phyloP scores from a whole-genome alignment of 306 rosid species.

The Cicer chorassanicum region DNA sequence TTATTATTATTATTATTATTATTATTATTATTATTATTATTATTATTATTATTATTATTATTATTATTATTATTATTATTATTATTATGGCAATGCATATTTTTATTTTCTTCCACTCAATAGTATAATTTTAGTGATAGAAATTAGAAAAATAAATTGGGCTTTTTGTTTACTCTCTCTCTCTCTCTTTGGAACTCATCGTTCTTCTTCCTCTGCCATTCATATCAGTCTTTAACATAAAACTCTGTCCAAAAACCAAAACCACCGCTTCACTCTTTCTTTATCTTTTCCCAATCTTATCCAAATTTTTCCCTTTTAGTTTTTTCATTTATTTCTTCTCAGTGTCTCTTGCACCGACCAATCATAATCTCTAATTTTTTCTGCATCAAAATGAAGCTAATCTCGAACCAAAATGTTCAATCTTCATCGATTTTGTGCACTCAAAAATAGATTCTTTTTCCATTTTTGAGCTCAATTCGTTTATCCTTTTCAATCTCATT shows the following conservation, averaged over 20 bases:
- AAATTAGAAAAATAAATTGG: background rate
- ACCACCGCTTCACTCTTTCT: slow-evolving; percentile 47
- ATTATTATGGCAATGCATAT: too few species aligned
- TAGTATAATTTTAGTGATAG: slow-evolving; percentile 25
- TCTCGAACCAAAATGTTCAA: slow-evolving; percentile 43
- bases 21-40: too few species aligned
- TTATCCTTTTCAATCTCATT: slow-evolving; percentile 47
- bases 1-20: too few species aligned
- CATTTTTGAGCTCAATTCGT: slow-evolving; percentile 34
- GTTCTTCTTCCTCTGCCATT: slow-evolving; percentile 63
- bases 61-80: too few species aligned
- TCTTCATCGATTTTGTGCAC: slow-evolving; percentile 39
- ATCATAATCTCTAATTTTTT: background rate
- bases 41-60: too few species aligned
- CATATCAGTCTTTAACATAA: slow-evolving; percentile 49
- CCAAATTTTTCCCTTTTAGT: slow-evolving; percentile 20
- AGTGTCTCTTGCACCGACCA: slow-evolving; percentile 1
- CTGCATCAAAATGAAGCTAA: slow-evolving; percentile 33
- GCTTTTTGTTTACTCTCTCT: slow-evolving; percentile 23
- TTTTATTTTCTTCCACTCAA: too few species aligned
- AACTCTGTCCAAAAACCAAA: slow-evolving; percentile 48
- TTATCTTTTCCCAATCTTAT: slow-evolving; percentile 46
- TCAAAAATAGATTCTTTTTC: slow-evolving; percentile 37
- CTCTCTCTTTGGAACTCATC: slow-evolving; percentile 27
- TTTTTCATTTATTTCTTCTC: slow-evolving; percentile 7